Evolutionary conservation across 2,329 filamentous ascomycete genomes (phyloP).

Genomic region (Colletotrichum tofieldiae): DNA sequence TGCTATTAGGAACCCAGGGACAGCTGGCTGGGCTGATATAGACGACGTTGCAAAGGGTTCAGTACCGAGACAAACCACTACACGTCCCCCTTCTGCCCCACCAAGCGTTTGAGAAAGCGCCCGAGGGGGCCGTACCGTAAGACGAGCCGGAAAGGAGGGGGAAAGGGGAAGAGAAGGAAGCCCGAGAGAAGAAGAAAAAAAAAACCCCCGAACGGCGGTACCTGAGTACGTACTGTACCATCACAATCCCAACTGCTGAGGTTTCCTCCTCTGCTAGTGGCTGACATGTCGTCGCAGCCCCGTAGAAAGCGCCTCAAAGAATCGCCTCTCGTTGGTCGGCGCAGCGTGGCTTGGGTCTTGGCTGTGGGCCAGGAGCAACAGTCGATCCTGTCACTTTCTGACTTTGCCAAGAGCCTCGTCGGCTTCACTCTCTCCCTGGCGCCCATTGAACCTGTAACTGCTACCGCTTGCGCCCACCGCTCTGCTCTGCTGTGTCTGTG

Average conservation of each 20-base stretch:
- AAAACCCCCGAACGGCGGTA: background rate
- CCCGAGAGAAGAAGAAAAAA: background rate
- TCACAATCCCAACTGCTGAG: background rate
- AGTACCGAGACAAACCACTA: background rate
- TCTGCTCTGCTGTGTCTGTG: background rate
- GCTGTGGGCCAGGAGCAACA: constrained; percentile 22
- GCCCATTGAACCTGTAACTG: constrained; percentile 9
- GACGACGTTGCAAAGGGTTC: background rate
- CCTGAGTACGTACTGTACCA: too few relatives aligned
- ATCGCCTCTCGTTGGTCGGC: background rate
- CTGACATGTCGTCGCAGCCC: constrained; percentile 4
- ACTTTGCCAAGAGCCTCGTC: constrained; percentile 33
- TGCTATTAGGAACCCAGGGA: background rate
- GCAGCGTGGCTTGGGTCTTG: constrained; percentile 39
- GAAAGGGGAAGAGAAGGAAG: background rate
- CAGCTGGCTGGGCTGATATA: background rate
- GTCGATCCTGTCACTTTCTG: constrained; percentile 28
- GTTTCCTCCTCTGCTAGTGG: background rate
- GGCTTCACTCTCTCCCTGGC: constrained; percentile 32
- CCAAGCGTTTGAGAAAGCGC: constrained; percentile 11
- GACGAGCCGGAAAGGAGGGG: background rate
- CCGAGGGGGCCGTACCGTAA: background rate
- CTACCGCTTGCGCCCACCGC: background rate
- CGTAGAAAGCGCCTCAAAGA: background rate
- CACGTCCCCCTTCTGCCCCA: background rate